phyloP scores from a whole-genome alignment of 2,329 filamentous ascomycete species.

The Phyllosticta citrichinensis region DNA sequence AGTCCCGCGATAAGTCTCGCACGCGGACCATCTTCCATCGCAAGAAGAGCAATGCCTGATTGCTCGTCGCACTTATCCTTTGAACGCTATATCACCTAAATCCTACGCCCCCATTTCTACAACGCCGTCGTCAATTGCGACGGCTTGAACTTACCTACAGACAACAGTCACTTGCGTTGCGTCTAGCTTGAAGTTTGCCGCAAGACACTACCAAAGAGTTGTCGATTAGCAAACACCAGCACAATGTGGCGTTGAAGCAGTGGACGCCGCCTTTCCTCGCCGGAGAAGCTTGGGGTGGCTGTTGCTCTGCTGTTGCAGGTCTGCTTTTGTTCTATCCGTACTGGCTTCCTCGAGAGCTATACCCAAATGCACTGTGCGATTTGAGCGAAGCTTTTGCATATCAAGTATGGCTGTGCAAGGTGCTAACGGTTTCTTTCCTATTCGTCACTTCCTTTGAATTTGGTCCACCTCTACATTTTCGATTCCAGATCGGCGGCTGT shows the following conservation, averaged over 20 bases:
- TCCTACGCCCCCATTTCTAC: too few species aligned
- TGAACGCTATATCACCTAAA: too few species aligned
- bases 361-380: background rate
- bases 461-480: background rate
- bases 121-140: too few species aligned
- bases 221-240: background rate
- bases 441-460: background rate
- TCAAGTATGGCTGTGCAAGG: background rate
- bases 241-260: background rate
- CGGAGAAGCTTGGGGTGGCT: background rate
- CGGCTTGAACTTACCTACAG: too few species aligned
- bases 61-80: background rate
- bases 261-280: background rate
- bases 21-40: constrained; percentile 63
- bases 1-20: constrained; percentile 64
- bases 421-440: background rate
- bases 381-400: background rate
- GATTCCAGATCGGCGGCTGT: background rate
- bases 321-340: background rate
- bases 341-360: background rate
- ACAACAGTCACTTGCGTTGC: background rate
- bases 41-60: constrained; percentile 36
- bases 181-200: too few species aligned
- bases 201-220: background rate
- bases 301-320: background rate